A percentile compares a stretch with the other conserved stretches of the same genome.
Evolutionary conservation across 2,329 filamentous ascomycete genomes (phyloP).

Genomic region (Epicoccum sorghinum): DNA sequence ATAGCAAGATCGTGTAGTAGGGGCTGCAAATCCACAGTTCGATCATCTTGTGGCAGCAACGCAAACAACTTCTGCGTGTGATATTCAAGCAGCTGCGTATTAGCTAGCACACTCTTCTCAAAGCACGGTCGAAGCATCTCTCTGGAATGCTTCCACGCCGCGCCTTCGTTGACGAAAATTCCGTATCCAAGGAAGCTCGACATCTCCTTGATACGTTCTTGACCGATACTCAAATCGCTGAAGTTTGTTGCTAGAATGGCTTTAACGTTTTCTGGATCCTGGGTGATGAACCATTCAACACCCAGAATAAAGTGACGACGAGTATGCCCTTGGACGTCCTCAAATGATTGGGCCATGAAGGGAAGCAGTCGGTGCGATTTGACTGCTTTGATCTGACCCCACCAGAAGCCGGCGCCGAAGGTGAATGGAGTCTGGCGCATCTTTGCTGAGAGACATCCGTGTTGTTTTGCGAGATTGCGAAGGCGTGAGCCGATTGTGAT

Average conservation of each 20-base stretch:
- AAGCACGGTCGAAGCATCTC: conserved; percentile 39
- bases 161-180: conserved; percentile 35
- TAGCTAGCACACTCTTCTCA: conserved; percentile 29
- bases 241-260: conserved; percentile 29
- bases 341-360: conserved; percentile 5
- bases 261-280: conserved; percentile 37
- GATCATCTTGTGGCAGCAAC: conserved; percentile 27
- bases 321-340: conserved; percentile 17
- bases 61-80: conserved; percentile 28
- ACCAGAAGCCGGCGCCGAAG: conserved; percentile 55
- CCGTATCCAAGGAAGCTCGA: conserved; percentile 25
- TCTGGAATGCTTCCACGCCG: conserved; percentile 36
- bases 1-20: conserved; percentile 34
- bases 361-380: conserved; percentile 27
- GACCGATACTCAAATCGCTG: conserved; percentile 25
- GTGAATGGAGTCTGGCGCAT: conserved; percentile 41
- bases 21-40: conserved; percentile 32
- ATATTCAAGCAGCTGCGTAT: conserved; percentile 29
- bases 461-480: conserved; percentile 40
- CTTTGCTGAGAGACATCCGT: conserved; percentile 54
- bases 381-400: conserved; percentile 45
- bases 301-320: conserved; percentile 15
- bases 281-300: conserved; percentile 20
- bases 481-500: conserved; percentile 38
- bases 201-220: conserved; percentile 20